A percentile compares a stretch with the other conserved stretches of the same genome.
Evolutionary conservation across 2,329 filamentous ascomycete genomes (phyloP).

Genomic region (Xylariaceae sp.): DNA sequence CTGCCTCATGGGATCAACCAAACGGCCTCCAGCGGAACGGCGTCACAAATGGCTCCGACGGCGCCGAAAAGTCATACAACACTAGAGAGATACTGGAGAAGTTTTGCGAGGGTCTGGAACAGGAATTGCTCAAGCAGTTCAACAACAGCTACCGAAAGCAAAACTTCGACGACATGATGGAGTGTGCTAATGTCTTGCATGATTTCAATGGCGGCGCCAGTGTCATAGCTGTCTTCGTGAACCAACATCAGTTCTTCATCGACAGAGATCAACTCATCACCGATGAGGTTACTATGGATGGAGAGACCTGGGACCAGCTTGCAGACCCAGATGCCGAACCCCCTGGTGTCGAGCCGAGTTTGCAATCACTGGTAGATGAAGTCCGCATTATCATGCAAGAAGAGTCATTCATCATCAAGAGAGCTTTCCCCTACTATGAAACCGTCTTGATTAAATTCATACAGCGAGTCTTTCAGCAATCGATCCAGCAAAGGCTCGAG

Average conservation of each 20-base stretch:
- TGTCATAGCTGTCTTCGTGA: conserved; percentile 94
- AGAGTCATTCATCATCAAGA: conserved; percentile 93
- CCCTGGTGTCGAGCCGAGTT: conserved; percentile 82
- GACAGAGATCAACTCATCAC: conserved; percentile 88
- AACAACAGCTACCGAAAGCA: conserved; percentile 94
- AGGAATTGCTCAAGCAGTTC: conserved; percentile 92
- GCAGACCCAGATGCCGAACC: conserved; percentile 93
- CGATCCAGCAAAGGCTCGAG: conserved; percentile 91
- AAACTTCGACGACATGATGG: conserved; percentile 97
- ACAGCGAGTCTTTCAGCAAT: conserved; percentile 95
- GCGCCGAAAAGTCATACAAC: conserved; percentile 50
- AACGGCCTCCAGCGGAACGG: conserved; percentile 52
- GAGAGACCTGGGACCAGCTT: conserved; percentile 80
- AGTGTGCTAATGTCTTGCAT: conserved; percentile 87
- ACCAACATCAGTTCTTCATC: conserved; percentile 99
- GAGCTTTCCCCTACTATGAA: conserved; percentile 94
- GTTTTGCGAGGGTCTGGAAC: conserved; percentile 92
- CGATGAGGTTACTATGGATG: conserved; percentile 74
- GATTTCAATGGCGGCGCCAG: conserved; percentile 96
- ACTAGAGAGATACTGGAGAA: conserved; percentile 92
- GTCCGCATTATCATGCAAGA: conserved; percentile 95
- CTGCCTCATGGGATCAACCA: conserved; percentile 63
- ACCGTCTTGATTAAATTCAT: conserved; percentile 90
- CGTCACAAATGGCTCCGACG: conserved; percentile 45
- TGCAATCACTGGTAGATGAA: conserved; percentile 90